phyloP scores from a whole-genome alignment of 345 rosid species.

The Firmiana major region DNA sequence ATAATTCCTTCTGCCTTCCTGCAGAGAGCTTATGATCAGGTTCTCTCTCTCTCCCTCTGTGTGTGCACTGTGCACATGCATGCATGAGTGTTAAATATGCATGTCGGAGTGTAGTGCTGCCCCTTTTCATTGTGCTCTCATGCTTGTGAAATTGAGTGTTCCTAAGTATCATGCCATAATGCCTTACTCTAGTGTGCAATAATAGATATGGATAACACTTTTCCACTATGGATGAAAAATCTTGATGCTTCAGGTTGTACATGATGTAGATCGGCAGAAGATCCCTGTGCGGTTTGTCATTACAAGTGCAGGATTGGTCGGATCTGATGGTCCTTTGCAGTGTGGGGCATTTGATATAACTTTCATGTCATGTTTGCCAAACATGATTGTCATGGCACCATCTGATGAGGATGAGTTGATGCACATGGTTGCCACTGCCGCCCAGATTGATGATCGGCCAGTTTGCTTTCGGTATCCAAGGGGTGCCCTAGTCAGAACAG shows the following conservation, averaged over 20 bases:
- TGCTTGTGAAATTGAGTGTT: not conserved
- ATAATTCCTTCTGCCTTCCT: constrained; percentile 81
- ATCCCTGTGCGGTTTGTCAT: constrained; percentile 87
- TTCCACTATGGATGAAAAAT: not conserved
- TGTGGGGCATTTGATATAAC: constrained; percentile 91
- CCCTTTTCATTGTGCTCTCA: not conserved
- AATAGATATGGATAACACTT: constrained; percentile 1
- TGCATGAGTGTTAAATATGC: not conserved
- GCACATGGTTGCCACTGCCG: constrained; percentile 91
- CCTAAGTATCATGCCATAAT: not conserved
- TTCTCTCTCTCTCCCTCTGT: constrained; percentile 25
- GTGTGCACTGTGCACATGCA: not conserved
- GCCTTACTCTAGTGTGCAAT: not conserved
- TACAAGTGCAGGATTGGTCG: constrained; percentile 87
- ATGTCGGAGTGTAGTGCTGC: not conserved
- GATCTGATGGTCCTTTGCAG: constrained; percentile 79
- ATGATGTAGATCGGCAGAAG: constrained; percentile 86
- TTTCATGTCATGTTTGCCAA: constrained; percentile 93
- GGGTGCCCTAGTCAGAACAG: constrained; percentile 56
- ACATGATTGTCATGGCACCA: constrained; percentile 97
- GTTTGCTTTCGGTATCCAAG: constrained; percentile 89
- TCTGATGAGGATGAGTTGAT: constrained; percentile 82
- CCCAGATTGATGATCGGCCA: constrained; percentile 60
- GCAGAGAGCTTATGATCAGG: constrained; percentile 97
- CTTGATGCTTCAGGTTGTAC: constrained; percentile 54